Percentiles rank a stretch among this genome's conserved stretches.
Evolutionary conservation across 345 rosid genomes (phyloP).

Genomic region (Syzygium aqueum): DNA sequence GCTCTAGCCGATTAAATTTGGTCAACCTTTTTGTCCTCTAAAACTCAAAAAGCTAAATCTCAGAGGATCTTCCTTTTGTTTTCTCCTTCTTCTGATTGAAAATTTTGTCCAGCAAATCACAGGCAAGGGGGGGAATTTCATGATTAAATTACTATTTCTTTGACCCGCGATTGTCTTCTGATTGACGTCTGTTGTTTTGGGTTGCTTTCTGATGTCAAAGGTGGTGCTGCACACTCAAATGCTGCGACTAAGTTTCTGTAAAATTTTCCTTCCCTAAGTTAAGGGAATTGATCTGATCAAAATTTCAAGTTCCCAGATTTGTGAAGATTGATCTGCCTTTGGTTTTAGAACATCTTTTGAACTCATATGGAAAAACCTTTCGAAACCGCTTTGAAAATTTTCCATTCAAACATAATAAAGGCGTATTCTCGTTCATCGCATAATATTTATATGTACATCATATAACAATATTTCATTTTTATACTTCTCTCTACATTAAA

Average conservation of each 20-base stretch:
- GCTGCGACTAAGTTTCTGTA: neutral
- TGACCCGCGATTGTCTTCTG: neutral
- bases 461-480: neutral
- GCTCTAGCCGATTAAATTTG: neutral
- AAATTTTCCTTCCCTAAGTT: neutral
- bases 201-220: neutral
- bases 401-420: neutral
- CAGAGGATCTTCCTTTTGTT: neutral
- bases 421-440: neutral
- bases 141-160: neutral
- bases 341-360: neutral
- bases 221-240: neutral
- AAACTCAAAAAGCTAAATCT: neutral
- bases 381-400: neutral
- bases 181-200: neutral
- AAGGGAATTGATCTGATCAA: neutral
- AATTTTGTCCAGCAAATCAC: neutral
- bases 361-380: neutral
- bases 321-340: neutral
- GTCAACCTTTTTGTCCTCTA: neutral
- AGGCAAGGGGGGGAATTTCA: neutral
- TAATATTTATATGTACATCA: neutral
- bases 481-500: neutral
- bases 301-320: neutral
- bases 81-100: neutral